Percentiles rank a stretch among this genome's conserved stretches.
These are phyloP conservation scores for Annulohypoxylon nitens DNA, from an alignment of 495 filamentous ascomycete genomes.

Conservation along the genomic window DNA sequence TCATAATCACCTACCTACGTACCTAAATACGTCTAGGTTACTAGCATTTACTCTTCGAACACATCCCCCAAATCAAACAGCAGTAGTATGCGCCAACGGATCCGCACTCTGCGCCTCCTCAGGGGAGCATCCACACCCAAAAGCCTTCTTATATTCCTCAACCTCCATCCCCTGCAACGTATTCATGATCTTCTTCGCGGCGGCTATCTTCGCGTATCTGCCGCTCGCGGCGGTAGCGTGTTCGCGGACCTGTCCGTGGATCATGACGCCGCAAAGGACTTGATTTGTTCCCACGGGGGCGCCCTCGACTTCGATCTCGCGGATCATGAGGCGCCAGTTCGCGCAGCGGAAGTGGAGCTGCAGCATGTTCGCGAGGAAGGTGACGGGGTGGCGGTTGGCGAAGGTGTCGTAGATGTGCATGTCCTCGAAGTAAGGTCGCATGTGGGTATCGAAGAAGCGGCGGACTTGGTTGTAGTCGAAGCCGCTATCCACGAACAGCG, in stretches of 20 bases:
- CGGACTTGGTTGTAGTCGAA: slow-evolving; percentile 82
- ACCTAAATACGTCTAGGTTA: not conserved
- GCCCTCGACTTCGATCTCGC: slow-evolving; percentile 51
- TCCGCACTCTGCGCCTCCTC: slow-evolving; percentile 28
- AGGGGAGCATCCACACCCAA: slow-evolving; percentile 71
- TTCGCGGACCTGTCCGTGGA: slow-evolving; percentile 78
- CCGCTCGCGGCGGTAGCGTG: slow-evolving; percentile 71
- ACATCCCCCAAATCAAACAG: slow-evolving; percentile 26
- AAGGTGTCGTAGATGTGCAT: slow-evolving; percentile 91
- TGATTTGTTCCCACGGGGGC: slow-evolving; percentile 51
- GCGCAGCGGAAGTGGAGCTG: slow-evolving; percentile 60
- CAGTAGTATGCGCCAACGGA: slow-evolving; percentile 33
- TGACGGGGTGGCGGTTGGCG: slow-evolving; percentile 87
- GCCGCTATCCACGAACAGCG: slow-evolving; percentile 90
- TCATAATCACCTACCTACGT: not conserved
- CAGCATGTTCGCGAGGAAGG: slow-evolving; percentile 59
- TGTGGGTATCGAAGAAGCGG: slow-evolving; percentile 77
- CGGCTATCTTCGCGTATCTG: slow-evolving; percentile 79
- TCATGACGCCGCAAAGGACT: slow-evolving; percentile 78
- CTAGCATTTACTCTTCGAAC: too few relatives aligned
- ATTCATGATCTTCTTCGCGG: slow-evolving; percentile 74
- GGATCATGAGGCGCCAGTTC: slow-evolving; percentile 59
- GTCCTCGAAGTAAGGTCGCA: slow-evolving; percentile 85
- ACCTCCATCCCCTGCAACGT: slow-evolving; percentile 68
- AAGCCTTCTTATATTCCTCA: slow-evolving; percentile 71